phyloP scores from a whole-genome alignment of 345 rosid species.

The Eucalyptus cladocalyx region DNA sequence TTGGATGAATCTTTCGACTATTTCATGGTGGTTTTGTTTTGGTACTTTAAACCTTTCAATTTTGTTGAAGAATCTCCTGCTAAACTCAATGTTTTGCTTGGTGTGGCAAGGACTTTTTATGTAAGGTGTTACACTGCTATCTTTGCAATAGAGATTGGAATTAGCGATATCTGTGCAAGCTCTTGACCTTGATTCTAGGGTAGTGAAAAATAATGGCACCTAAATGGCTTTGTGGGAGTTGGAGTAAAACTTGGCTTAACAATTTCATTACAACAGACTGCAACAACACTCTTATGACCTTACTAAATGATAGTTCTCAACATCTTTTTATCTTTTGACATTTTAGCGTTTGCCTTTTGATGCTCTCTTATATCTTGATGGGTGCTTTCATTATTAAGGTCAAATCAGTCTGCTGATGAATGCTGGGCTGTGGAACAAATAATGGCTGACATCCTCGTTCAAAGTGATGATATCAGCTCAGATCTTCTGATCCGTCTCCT shows the following conservation, averaged over 20 bases:
- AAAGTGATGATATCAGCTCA: conserved; percentile 42
- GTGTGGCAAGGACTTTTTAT: background rate
- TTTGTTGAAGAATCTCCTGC: background rate
- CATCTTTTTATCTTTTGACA: background rate
- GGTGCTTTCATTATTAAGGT: background rate
- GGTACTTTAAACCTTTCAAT: background rate
- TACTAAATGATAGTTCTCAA: background rate
- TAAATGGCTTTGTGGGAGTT: background rate
- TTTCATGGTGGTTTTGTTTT: background rate
- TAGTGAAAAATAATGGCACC: background rate
- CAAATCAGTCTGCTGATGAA: background rate
- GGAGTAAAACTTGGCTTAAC: background rate
- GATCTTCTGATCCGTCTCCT: conserved; percentile 43
- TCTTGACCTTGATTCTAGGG: background rate
- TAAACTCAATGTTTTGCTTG: background rate
- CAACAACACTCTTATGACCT: background rate
- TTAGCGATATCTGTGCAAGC: background rate
- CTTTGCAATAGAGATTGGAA: background rate
- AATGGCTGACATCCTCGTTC: conserved; percentile 43
- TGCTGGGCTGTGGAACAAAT: conserved; percentile 49
- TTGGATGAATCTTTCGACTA: background rate
- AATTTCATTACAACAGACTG: background rate
- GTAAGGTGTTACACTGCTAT: background rate
- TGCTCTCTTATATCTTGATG: background rate
- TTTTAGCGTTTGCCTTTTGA: background rate